Base-by-base conservation (phyloP, 768 basidiomycete species). In the Ephemerocybe angulata region DNA sequence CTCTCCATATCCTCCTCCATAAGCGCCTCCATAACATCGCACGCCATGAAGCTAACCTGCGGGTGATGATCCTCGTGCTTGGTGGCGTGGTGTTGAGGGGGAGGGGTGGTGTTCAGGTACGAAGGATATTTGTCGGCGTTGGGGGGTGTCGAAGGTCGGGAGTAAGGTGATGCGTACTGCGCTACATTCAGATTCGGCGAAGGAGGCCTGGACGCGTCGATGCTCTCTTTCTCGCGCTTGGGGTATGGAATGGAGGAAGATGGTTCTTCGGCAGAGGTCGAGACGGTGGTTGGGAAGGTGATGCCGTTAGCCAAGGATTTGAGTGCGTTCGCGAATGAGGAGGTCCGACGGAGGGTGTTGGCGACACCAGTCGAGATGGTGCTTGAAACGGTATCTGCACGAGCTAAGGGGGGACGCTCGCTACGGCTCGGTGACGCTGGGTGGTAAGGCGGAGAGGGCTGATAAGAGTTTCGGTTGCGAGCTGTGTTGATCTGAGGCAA, bases 1-100 rank as follows among this genome's bases (percentile, higher is more conserved):
- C 96, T 83, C 57, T 96, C 92, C 88, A 96, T 91, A 63, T 98
- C 96, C 64, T 96, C 93, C 63, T 93, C 91, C 67, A 93, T 90
- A 27, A 98, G 74, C 0, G 88, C 88, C 58, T 92, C 88, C 75
- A 97, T 90, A 21, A 93, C 90, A 61, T 90, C 81, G 12, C 83
- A 86, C 2, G 92, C 84, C 35, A 78, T 64, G 63, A 88, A 93
- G 51, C 85, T 82, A 40, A 74, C 73, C 37, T 42, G 49, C 1
- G 74, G 70, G 1, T 70, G 55, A 28, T 67, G 72, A 25, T 69
- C 61, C 1, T 48, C 46, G 2, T 63, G 51, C 17, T 41, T 71
- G 71, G 70, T 73, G 6, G 69, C 59, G 1, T 70, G 66, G 2
- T 73, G 67, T 2, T 70, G 58, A 2, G 70, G 68, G 21, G 73